Conservation (phyloP, 345 rosid species). For the Aquilaria malaccensis region DNA sequence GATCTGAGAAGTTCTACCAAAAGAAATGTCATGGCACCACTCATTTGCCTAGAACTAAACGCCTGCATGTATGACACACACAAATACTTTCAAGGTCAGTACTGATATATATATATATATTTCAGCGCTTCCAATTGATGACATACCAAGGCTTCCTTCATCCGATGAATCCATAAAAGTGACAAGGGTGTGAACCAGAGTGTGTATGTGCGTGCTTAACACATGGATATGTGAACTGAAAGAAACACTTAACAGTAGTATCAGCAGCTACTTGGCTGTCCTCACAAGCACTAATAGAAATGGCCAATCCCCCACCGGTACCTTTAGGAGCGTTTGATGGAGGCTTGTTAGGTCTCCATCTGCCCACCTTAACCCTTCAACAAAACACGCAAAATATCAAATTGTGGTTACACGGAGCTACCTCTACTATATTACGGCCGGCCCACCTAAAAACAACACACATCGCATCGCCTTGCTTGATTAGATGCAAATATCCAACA, state of each 20-base stretch:
- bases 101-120: too few relatives aligned
- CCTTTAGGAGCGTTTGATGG: conserved; percentile 18
- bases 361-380: not conserved
- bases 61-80: conserved; percentile 4
- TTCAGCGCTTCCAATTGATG: too few relatives aligned
- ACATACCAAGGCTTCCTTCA: too few relatives aligned
- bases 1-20: not conserved
- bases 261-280: conserved; percentile 14
- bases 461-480: too few relatives aligned
- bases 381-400: not conserved
- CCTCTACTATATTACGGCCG: too few relatives aligned
- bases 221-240: not conserved
- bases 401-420: not conserved
- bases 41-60: conserved; percentile 10
- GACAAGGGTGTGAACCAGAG: too few relatives aligned
- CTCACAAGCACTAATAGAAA: conserved; percentile 8
- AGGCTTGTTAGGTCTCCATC: conserved; percentile 15
- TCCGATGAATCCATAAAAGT: too few relatives aligned
- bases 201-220: too few relatives aligned
- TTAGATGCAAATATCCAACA: too few relatives aligned
- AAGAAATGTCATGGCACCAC: conserved; percentile 11
- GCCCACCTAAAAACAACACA: too few relatives aligned
- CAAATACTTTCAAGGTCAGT: too few relatives aligned
- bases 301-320: conserved; percentile 14
- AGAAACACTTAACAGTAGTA: conserved; percentile 4